Conservation (phyloP, 2,329 filamentous ascomycete genomes). For the Chaetomium sp. region DNA sequence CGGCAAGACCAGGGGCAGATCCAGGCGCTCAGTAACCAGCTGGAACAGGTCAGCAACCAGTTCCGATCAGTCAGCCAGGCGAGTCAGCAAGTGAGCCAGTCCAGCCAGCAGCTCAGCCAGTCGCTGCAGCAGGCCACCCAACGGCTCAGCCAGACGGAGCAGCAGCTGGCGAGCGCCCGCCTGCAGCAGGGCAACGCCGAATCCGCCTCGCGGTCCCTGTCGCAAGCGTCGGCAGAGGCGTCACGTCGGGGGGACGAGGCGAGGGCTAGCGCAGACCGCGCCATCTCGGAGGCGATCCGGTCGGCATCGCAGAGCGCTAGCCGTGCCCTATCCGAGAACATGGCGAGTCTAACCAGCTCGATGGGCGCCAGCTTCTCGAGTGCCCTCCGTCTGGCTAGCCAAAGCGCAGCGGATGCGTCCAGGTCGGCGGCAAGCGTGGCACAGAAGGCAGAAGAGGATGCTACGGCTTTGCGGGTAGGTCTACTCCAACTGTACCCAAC, state of each 20-base stretch:
- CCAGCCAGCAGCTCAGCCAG: conserved; percentile 39
- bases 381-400: conserved; percentile 37
- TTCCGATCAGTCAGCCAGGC: conserved; percentile 40
- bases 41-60: conserved; percentile 37
- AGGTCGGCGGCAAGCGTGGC: conserved; percentile 37
- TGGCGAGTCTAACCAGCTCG: conserved; percentile 38
- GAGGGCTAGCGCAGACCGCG: background rate
- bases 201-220: conserved; percentile 33
- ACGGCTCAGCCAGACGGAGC: conserved; percentile 34
- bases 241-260: conserved; percentile 32
- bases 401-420: conserved; percentile 33
- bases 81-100: conserved; percentile 41
- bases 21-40: conserved; percentile 38
- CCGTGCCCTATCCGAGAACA: conserved; percentile 32
- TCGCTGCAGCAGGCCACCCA: conserved; percentile 38
- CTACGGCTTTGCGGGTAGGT: conserved; percentile 39
- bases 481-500: background rate
- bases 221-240: conserved; percentile 34
- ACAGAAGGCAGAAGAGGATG: conserved; percentile 39
- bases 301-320: conserved; percentile 38
- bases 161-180: conserved; percentile 29
- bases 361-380: conserved; percentile 35
- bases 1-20: conserved; percentile 36
- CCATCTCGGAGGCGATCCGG: conserved; percentile 4
- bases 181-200: conserved; percentile 33